Evolutionary conservation across 257 asterid genomes (phyloP), one percentile per base, ranked within the genome.

Genomic region (Echites panduratus): DNA sequence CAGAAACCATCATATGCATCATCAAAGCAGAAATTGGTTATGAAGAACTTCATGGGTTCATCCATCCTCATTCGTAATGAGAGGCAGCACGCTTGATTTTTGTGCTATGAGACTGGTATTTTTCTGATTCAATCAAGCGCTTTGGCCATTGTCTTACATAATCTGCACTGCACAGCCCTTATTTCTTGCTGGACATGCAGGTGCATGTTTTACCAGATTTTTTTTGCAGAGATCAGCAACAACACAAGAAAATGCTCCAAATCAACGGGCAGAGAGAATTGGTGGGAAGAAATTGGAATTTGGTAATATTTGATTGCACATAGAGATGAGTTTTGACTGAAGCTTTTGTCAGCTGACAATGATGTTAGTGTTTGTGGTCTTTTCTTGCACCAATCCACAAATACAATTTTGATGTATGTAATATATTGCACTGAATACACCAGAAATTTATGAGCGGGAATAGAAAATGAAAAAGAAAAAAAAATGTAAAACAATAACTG

Each of bases 401-500:
- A 52, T 54, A 61, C 80, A 76, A 71, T 76, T 76, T 76, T 76
- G 76, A 52, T 56, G 19, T 63, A 41, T 70, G 73, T 63, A 76
- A 70, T 56, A 43, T 77, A 71, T 71, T 64, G 48, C 78, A 67
- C 62, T 24, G n/a, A 64, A n/a, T 61, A 76, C 79, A 52, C 48
- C 38, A 35, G 40, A 35, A 70, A 50, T 63, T 48, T 50, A 63
- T 76, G 70, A 65, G 40, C 20, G 73, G 74, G 62, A 66, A 57
- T 4, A 32, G 50, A 6, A 57, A 57, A 50, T 2, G 3, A 2
- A 50, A 16, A 13, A 14, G 9, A 10, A 49, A 49, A 49, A 49
- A 49, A 13, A 49, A 49, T 3, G 4, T 20, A 49, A 14, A 66
- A 41, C 66, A 54, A 24, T 43, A 66, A 32, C 38, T n/a, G 35